Percentiles rank a stretch among this genome's conserved stretches.
phyloP scores from a whole-genome alignment of 441 rosid genomes.

The Euphorbia schlechtendalii region DNA sequence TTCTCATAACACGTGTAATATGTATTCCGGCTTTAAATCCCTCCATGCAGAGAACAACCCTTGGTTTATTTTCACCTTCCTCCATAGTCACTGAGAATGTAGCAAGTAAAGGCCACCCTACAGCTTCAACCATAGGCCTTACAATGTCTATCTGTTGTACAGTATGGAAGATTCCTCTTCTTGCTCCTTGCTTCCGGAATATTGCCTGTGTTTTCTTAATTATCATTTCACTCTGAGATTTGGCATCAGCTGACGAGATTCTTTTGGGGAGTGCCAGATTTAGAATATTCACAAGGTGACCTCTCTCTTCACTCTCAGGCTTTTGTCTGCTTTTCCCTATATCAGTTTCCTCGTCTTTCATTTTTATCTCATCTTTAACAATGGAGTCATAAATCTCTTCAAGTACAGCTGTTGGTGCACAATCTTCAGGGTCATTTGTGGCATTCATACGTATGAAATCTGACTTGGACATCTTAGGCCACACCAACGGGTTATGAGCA shows the following conservation, averaged over 20 bases:
- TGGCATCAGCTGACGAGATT: conserved; percentile 63
- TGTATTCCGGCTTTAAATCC: conserved; percentile 99
- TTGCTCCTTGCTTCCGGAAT: conserved; percentile 76
- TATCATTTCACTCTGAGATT: conserved; percentile 84
- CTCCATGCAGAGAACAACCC: conserved; percentile 94
- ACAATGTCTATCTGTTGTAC: conserved; percentile 71
- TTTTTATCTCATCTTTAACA: conserved; percentile 89
- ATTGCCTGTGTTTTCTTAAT: conserved; percentile 94
- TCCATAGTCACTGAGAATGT: conserved; percentile 99
- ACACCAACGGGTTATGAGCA: conserved; percentile 97
- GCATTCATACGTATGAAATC: conserved; percentile 92
- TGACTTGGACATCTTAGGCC: conserved; percentile 98
- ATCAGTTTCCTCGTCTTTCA: conserved; percentile 73
- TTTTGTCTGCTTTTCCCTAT: conserved; percentile 57
- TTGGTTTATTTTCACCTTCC: conserved; percentile 95
- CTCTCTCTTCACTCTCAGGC: conserved; percentile 90
- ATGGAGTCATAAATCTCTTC: conserved; percentile 98
- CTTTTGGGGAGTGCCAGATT: conserved; percentile 90
- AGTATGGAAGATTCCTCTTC: conserved; percentile 87
- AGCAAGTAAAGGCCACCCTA: conserved; percentile 98
- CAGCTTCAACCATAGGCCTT: conserved; percentile 99
- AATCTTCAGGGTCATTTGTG: conserved; percentile 67
- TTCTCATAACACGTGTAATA: conserved; percentile 84
- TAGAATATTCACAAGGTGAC: conserved; percentile 82
- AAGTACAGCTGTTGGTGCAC: conserved; percentile 84